Evolutionary conservation across 768 basidiomycete species (phyloP).

Genomic region (Panus rudis): DNA sequence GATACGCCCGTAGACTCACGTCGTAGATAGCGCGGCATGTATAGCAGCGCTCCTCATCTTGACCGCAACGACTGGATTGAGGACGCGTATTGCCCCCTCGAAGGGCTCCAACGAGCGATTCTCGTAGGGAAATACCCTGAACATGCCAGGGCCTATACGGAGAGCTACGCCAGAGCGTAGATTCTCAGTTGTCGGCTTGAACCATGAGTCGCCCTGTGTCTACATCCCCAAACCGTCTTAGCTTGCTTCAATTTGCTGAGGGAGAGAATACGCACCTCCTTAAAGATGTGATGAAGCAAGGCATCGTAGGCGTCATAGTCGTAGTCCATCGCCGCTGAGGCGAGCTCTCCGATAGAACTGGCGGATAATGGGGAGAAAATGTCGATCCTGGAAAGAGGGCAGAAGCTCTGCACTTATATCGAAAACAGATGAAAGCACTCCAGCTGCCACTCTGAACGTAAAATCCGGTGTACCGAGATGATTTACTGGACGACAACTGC

Average conservation of each 20-base stretch:
- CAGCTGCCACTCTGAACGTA: too few relatives aligned
- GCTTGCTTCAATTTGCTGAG: slow-evolving; percentile 17
- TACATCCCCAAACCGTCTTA: background rate
- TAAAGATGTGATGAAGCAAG: slow-evolving; percentile 73
- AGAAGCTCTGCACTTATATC: too few relatives aligned
- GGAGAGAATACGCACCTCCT: slow-evolving; percentile 40
- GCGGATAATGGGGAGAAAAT: too few relatives aligned
- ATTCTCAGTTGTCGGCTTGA: slow-evolving; percentile 79
- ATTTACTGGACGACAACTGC: too few relatives aligned
- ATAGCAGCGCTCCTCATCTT: slow-evolving; percentile 75
- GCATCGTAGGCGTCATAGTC: slow-evolving; percentile 73
- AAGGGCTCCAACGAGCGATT: slow-evolving; percentile 74
- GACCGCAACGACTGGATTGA: slow-evolving; percentile 83
- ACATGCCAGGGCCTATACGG: slow-evolving; percentile 58
- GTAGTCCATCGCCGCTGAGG: slow-evolving; percentile 43
- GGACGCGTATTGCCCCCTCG: slow-evolving; percentile 62
- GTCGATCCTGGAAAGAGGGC: too few relatives aligned
- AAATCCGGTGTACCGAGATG: too few relatives aligned
- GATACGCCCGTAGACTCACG: slow-evolving; percentile 38
- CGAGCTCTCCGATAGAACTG: too few relatives aligned
- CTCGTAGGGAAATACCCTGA: slow-evolving; percentile 82
- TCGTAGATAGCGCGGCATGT: slow-evolving; percentile 66
- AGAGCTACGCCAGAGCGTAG: slow-evolving; percentile 73
- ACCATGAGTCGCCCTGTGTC: slow-evolving; percentile 83
- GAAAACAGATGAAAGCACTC: too few relatives aligned